Conservation (phyloP, 768 basidiomycete species). For the Suillus alpinus region DNA sequence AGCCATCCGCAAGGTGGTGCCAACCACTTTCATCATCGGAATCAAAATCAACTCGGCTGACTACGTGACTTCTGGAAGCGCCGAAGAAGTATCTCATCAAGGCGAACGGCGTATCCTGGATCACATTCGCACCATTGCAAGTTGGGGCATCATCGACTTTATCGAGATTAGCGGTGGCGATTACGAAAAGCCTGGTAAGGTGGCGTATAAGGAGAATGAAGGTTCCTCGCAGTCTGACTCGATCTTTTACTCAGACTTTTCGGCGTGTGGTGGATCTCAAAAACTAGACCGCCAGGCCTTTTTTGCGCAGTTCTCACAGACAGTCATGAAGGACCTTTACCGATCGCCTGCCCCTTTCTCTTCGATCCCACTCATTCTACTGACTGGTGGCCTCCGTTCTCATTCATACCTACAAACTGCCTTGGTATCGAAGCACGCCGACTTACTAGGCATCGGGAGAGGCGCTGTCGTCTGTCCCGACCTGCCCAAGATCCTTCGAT, state of each 20-base stretch:
- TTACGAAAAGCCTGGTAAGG: constrained; percentile 73
- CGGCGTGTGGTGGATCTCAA: constrained; percentile 23
- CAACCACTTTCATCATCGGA: constrained; percentile 64
- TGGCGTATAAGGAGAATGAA: constrained; percentile 14
- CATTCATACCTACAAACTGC: constrained; percentile 53
- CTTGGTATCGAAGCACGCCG: constrained; percentile 53
- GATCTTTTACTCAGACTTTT: constrained; percentile 39
- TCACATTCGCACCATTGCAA: constrained; percentile 59
- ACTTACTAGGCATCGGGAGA: constrained; percentile 78
- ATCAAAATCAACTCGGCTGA: constrained; percentile 83
- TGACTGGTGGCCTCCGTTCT: constrained; percentile 78
- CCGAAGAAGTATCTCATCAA: constrained; percentile 30
- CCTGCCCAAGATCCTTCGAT: constrained; percentile 43
- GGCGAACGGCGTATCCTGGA: constrained; percentile 44
- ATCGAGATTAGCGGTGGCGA: constrained; percentile 88
- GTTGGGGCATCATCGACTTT: constrained; percentile 72
- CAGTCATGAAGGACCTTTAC: constrained; percentile 38
- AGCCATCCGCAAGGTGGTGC: constrained; percentile 52
- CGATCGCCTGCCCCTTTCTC: constrained; percentile 17
- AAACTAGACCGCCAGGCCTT: constrained; percentile 61
- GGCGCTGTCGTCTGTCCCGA: constrained; percentile 60
- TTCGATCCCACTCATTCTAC: constrained; percentile 58
- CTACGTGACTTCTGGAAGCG: constrained; percentile 43
- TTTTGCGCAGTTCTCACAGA: constrained; percentile 65
- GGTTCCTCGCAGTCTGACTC: not conserved